Evolutionary conservation across 2,329 filamentous ascomycete genomes (phyloP).

Genomic region (Apiospora aurea): DNA sequence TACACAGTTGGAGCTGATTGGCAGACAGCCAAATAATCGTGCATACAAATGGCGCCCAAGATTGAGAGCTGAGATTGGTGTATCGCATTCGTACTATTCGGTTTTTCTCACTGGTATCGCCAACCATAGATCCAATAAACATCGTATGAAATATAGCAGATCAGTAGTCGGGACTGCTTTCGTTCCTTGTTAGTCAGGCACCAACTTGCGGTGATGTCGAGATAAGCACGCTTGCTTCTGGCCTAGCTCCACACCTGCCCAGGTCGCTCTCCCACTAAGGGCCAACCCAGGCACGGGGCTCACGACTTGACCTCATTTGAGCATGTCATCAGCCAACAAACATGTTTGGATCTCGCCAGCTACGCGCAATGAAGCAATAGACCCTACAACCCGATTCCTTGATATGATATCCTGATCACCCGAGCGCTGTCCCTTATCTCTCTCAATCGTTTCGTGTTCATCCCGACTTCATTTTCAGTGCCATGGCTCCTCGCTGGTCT

Average conservation of each 20-base stretch:
- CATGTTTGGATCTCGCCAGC: not conserved
- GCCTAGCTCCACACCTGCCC: not conserved
- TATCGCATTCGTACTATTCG: not conserved
- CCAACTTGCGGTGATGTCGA: not conserved
- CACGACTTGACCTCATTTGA: slow-evolving; percentile 7
- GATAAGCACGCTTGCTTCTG: slow-evolving; percentile 19
- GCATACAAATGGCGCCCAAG: not conserved
- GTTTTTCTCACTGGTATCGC: not conserved
- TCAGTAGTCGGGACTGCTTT: not conserved
- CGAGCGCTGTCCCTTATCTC: not conserved
- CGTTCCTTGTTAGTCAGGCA: not conserved
- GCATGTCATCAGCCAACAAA: slow-evolving; percentile 15
- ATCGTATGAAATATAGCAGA: not conserved
- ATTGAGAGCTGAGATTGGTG: not conserved
- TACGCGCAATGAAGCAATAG: not conserved
- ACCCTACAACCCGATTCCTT: not conserved
- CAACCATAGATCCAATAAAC: not conserved
- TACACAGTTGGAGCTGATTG: not conserved
- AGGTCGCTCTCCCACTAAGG: not conserved
- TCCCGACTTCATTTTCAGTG: slow-evolving; percentile 34
- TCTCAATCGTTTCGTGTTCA: not conserved
- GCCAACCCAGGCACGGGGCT: slow-evolving; percentile 1
- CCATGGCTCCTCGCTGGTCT: slow-evolving; percentile 41
- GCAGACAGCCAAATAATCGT: not conserved
- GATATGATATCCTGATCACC: not conserved